Evolutionary conservation across 2,329 filamentous ascomycete species (phyloP), one percentile per base, ranked within the genome.

Genomic region (Penicillium freii): DNA sequence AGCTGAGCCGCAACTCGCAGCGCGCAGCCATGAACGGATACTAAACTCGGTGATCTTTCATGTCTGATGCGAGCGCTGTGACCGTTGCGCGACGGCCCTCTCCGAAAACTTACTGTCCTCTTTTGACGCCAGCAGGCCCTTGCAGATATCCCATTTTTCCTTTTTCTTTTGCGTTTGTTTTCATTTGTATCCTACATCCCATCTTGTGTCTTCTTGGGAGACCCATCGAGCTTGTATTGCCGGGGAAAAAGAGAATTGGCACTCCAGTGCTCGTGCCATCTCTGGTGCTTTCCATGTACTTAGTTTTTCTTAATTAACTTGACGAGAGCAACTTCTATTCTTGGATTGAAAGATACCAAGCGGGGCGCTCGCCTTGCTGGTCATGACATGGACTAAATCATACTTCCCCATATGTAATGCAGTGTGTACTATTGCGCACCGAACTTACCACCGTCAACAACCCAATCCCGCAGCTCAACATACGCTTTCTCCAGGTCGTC

Each of bases 1-100:
- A 99, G 80, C 81, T 99, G 71, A 97, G 93, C 89, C 87, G 93
- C 77, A 92, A 89, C 84, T 97, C 92, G 69, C 92, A 97, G 83
- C 87, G 94, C 76, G 91, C 94, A 87, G 95, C 92, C 67, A 96
- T 97, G 92, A 99, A 97, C 80, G 94, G 94, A 77, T 97, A 97
- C 83, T 97, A 92, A 74, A 54, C 34, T 46, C 36, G 55, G 50
- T 51, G 51, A 43, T 61, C 58, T 57, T 58, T 60, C 54, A 61
- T 64, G 48, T 60, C 56, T 55, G 62, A 59, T 66, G 51, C 60
- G 61, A 60, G 60, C 61, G 58, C 62, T 62, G 50, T 52, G 47
- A 52, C 54, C 58, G 52, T 63, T 60, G 55, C 52, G 39, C 62
- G 54, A 56, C 52, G 57, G 48, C 59, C 46, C 51, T 58, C 58